These are phyloP conservation scores for Neolentinus lepideus DNA, from an alignment of 1,284 basidiomycete species.

Conservation along the genomic window DNA sequence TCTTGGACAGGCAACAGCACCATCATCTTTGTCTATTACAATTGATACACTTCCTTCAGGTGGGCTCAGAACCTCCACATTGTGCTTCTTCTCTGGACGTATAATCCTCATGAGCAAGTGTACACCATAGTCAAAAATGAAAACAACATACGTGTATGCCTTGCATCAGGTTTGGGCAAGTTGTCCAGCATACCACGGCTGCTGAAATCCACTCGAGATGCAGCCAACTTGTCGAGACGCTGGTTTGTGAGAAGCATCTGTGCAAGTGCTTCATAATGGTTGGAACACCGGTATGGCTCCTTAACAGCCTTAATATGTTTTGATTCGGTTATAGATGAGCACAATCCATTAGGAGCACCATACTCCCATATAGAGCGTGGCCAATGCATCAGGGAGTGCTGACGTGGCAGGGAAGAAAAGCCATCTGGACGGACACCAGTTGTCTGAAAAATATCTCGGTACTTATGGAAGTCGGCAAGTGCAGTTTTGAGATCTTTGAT, in stretches of 20 bases:
- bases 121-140: no score
- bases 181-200: not conserved
- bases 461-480: not conserved
- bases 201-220: not conserved
- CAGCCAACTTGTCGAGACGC: not conserved
- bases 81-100: no score
- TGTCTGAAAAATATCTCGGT: not conserved
- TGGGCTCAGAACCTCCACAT: not conserved
- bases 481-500: constrained; percentile 2
- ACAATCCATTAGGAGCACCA: constrained; percentile 4
- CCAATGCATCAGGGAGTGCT: constrained; percentile 12
- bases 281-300: not conserved
- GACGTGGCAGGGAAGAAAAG: constrained; percentile 17
- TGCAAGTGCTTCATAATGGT: not conserved
- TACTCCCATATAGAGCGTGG: constrained; percentile 3
- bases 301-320: not conserved
- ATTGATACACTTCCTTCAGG: no score
- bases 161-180: not conserved
- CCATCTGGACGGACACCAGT: constrained; percentile 3
- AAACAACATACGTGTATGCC: no score
- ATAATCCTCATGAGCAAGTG: no score
- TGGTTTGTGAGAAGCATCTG: not conserved
- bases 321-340: not conserved
- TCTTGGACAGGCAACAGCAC: not conserved
- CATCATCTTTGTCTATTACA: no score